Evolutionary conservation across 2,329 filamentous ascomycete species (phyloP).

Genomic region (Apiospora koreana): DNA sequence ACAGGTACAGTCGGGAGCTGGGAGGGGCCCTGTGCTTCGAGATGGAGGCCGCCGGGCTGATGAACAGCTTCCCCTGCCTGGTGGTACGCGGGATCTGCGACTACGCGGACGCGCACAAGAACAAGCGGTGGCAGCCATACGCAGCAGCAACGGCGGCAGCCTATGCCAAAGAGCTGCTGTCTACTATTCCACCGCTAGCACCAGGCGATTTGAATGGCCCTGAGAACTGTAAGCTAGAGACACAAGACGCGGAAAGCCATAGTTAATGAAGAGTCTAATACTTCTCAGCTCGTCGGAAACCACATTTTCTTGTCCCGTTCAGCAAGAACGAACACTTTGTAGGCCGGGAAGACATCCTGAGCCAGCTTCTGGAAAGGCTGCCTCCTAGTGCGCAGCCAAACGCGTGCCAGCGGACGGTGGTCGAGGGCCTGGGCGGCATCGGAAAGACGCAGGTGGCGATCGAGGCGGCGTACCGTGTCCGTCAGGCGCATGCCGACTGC

Average conservation of each 20-base stretch:
- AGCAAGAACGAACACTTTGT: background rate
- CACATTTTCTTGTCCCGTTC: background rate
- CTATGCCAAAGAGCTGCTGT: constrained; percentile 24
- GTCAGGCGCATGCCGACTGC: background rate
- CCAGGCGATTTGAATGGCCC: background rate
- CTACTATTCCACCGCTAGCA: background rate
- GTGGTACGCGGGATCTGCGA: constrained; percentile 35
- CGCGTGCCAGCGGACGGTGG: background rate
- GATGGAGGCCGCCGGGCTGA: constrained; percentile 28
- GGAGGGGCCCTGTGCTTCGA: constrained; percentile 18
- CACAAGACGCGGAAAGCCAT: background rate
- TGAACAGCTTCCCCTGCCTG: constrained; percentile 30
- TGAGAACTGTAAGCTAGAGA: background rate
- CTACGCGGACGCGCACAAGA: constrained; percentile 31
- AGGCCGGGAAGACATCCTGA: background rate
- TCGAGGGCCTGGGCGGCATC: background rate
- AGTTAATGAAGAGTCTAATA: background rate
- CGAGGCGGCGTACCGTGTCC: background rate
- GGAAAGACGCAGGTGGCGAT: no score
- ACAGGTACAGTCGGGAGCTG: constrained; percentile 12
- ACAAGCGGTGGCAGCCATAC: constrained; percentile 25
- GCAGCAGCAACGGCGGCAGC: constrained; percentile 26
- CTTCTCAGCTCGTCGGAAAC: background rate
- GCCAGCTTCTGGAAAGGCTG: background rate
- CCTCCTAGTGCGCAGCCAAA: background rate